Base-by-base conservation (phyloP, 176 grass and related monocot species). In the Rhynchospora pubera region DNA sequence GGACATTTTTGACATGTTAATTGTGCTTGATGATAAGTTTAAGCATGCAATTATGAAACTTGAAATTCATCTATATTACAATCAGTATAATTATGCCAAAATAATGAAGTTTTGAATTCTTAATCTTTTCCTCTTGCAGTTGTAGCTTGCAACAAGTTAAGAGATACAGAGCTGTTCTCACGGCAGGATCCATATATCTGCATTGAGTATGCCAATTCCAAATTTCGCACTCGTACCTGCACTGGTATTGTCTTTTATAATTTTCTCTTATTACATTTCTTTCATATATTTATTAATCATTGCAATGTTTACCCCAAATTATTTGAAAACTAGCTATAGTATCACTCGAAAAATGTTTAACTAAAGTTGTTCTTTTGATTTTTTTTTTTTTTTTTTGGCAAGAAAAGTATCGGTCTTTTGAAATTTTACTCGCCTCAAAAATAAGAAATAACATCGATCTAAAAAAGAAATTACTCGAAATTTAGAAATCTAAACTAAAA, bases 121-220 rank as follows among this genome's bases (percentile, higher is more conserved):
- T 44, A 4, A 32, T 57, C 4, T 68, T 69, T 1, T 16, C 52
- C 74, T 59, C 81, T 56, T 6, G 24, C 44, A 97, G 94, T 97
- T 15, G 91, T 91, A 4, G 94, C 87, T 39, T 92, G 92, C 86
- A 80, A 79, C 77, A 97, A 83, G 78, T 85, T 94, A 83, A 88
- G 85, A 86, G 88, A 97, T 87, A 97, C 90, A 18, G 92, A 97
- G 90, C 57, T 94, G 68, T 91, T 97, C 88, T 50, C 87, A 44
- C 86, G 95, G 3, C 92, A 93, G 85, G 94, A 97, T 75, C 92
- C 94, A 76, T 97, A 97, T 84, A 90, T 97, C 85, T 80, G 87
- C 78, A 0, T 97, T 82, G 92, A 94, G 24, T 97, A 94, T 79
- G 90, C 90, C 83, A 87, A 26, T 85, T 89, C 83, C 79, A 94